A percentile compares a stretch with the other conserved stretches of the same genome.
Evolutionary conservation across 495 filamentous ascomycete species (phyloP).

Genomic region (Aspergillus carlsbadensis): DNA sequence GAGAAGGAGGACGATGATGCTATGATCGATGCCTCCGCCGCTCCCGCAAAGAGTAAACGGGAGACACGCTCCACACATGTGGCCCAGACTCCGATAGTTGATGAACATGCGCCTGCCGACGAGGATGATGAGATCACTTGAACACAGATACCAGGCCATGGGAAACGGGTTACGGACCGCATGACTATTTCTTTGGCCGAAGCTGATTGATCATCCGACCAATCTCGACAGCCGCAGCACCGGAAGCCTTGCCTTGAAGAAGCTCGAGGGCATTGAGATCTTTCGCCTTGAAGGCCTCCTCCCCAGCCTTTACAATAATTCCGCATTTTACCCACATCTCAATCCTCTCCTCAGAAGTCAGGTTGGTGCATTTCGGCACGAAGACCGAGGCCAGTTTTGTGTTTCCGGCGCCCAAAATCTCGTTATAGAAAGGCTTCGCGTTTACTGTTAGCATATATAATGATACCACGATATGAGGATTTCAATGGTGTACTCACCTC

Average conservation of each 20-base stretch:
- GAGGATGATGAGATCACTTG: conserved; percentile 48
- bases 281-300: conserved; percentile 83
- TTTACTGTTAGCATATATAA: conserved; percentile 24
- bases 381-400: conserved; percentile 80
- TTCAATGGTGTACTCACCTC: conserved; percentile 55
- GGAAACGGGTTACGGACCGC: conserved; percentile 13
- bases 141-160: conserved; percentile 15
- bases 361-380: conserved; percentile 77
- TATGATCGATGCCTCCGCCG: conserved; percentile 33
- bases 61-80: conserved; percentile 14
- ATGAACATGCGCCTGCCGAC: conserved; percentile 28
- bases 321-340: conserved; percentile 98
- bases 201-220: conserved; percentile 61
- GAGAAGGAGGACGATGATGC: conserved; percentile 31
- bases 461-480: conserved; percentile 6
- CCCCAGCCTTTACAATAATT: conserved; percentile 82
- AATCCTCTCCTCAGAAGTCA: conserved; percentile 64
- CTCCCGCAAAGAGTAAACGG: conserved; percentile 19
- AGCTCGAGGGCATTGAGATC: conserved; percentile 67
- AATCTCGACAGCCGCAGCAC: conserved; percentile 54
- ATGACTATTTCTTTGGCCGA: conserved; percentile 45
- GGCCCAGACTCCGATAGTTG: conserved; percentile 15
- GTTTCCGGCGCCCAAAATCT: conserved; percentile 84
- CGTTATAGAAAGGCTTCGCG: conserved; percentile 82
- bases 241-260: conserved; percentile 56